Evolutionary conservation across 768 basidiomycete species (phyloP).

Genomic region (Pleurotus citrinopileatus): DNA sequence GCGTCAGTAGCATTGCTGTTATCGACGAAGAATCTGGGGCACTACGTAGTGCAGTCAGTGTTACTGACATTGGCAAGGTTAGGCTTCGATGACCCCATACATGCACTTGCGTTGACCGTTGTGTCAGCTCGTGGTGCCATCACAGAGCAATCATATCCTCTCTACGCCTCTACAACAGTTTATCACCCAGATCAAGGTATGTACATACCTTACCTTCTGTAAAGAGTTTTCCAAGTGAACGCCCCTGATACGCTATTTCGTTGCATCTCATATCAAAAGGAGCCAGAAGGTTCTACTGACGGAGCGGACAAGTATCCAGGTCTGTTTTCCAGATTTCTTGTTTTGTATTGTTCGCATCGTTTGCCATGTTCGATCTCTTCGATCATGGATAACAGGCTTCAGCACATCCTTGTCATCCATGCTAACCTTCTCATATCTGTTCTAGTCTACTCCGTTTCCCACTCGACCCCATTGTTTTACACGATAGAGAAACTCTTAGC

Average conservation of each 20-base stretch:
- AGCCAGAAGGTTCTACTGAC: conserved; percentile 72
- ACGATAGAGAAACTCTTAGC: conserved; percentile 81
- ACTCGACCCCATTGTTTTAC: conserved; percentile 60
- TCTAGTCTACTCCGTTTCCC: conserved; percentile 72
- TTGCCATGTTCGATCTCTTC: no score
- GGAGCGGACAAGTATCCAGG: conserved; percentile 80
- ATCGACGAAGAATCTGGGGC: conserved; percentile 61
- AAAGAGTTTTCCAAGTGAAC: neutral
- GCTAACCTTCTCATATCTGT: no score
- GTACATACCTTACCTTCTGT: neutral
- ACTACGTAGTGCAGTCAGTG: conserved; percentile 74
- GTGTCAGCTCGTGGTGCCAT: conserved; percentile 69
- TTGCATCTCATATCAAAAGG: conserved; percentile 32
- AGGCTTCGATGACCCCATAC: neutral
- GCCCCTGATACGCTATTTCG: neutral
- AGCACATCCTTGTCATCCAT: no score
- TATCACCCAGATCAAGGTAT: conserved; percentile 69
- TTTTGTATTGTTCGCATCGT: no score
- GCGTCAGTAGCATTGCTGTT: conserved; percentile 81
- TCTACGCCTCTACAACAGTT: conserved; percentile 67
- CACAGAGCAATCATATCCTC: conserved; percentile 76
- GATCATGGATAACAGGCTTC: no score
- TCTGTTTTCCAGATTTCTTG: no score
- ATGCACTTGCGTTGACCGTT: conserved; percentile 1
- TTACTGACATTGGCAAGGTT: conserved; percentile 80